Conservation (phyloP, 495 filamentous ascomycete genomes). For the Podospora conica region DNA sequence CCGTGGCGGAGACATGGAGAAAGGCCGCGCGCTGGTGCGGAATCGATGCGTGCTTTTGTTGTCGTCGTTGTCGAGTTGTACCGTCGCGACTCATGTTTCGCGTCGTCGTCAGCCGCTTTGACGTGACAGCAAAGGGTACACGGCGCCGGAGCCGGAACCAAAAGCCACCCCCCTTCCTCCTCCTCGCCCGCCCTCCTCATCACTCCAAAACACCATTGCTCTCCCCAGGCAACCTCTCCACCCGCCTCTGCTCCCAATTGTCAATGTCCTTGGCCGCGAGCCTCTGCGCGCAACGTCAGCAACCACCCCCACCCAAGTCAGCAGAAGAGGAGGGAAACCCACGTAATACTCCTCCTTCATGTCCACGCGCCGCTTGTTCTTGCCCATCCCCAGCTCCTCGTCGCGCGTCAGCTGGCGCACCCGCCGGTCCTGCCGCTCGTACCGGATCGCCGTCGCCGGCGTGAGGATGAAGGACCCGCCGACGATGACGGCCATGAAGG, state of each 20-base stretch:
- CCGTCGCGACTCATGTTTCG: not conserved
- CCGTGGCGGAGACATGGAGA: not conserved
- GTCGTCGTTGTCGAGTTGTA: not conserved
- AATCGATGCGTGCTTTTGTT: not conserved
- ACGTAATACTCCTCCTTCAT: constrained; percentile 93
- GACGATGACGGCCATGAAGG: constrained; percentile 88
- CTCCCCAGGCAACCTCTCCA: constrained; percentile 82
- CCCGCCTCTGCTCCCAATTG: constrained; percentile 92
- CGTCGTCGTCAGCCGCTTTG: not conserved
- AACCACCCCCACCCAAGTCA: not conserved
- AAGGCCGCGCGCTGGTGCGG: not conserved
- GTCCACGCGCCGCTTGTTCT: constrained; percentile 64
- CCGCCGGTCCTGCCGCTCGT: constrained; percentile 86
- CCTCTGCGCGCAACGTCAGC: constrained; percentile 47
- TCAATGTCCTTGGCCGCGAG: constrained; percentile 88
- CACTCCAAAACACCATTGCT: constrained; percentile 72
- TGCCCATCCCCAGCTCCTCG: constrained; percentile 75
- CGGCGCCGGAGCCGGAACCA: not conserved
- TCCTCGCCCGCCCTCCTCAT: not conserved
- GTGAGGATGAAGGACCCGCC: constrained; percentile 91
- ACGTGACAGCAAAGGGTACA: too few species aligned
- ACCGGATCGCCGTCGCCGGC: constrained; percentile 85
- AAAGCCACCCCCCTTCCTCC: not conserved
- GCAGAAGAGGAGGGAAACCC: constrained; percentile 32
- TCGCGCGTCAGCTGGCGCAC: constrained; percentile 74